Evolutionary conservation across 148 eudicot genomes (phyloP).

Genomic region (Vaccinium myrtillus): DNA sequence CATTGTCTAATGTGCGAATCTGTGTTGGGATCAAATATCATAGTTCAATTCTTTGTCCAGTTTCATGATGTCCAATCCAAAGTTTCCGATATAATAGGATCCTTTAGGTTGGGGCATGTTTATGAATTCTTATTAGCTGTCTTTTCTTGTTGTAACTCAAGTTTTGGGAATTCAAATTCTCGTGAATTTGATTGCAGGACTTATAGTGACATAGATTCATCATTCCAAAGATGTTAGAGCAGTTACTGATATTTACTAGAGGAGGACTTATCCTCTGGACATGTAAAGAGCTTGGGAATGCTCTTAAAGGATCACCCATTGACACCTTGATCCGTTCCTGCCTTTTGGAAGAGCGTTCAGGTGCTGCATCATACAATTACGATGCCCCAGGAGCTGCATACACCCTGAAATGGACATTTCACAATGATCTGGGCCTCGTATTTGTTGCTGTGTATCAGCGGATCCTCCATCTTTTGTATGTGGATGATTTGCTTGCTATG

Average conservation of each 20-base stretch:
- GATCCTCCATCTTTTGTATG: slow-evolving; percentile 85
- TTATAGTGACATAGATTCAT: slow-evolving; percentile 1
- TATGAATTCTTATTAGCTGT: too few relatives aligned
- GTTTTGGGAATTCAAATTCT: neutral
- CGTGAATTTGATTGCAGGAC: slow-evolving; percentile 23
- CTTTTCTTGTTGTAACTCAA: neutral
- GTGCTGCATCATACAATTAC: slow-evolving; percentile 74
- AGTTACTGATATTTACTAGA: slow-evolving; percentile 85
- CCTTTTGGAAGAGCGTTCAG: slow-evolving; percentile 90
- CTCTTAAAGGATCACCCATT: slow-evolving; percentile 87
- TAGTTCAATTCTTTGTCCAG: neutral
- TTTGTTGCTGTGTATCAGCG: slow-evolving; percentile 95
- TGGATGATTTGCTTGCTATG: slow-evolving; percentile 89
- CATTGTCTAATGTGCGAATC: neutral
- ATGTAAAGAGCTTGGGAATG: slow-evolving; percentile 84
- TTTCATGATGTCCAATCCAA: neutral
- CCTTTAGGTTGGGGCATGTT: too few relatives aligned
- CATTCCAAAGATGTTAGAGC: slow-evolving; percentile 77
- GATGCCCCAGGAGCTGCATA: slow-evolving; percentile 81
- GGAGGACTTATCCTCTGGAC: slow-evolving; percentile 99
- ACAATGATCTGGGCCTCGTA: slow-evolving; percentile 84
- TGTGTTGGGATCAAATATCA: neutral
- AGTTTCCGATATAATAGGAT: too few relatives aligned
- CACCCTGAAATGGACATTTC: slow-evolving; percentile 93
- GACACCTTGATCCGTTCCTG: slow-evolving; percentile 89